Evolutionary conservation across 1,284 basidiomycete species (phyloP), one percentile per base, ranked within the genome.

Genomic region (Kalmanozyma brasiliensis): DNA sequence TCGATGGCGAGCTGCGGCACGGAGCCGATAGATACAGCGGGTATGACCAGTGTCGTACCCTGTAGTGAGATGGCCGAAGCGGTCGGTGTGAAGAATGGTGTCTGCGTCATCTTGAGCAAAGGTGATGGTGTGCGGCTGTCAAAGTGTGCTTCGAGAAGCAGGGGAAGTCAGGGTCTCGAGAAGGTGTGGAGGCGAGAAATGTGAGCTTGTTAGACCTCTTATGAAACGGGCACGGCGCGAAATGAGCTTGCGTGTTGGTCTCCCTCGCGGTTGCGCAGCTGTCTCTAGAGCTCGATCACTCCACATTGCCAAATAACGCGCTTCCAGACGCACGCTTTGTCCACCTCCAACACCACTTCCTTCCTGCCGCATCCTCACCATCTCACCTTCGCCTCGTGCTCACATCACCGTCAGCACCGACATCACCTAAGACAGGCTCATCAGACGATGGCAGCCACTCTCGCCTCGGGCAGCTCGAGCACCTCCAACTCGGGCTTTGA

Each of bases 401-500:
- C 26, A 19, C 6, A 13, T 9, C 32, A n/a, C 6, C n/a, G 14
- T 35, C 17, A 20, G 17, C 37, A 11, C 10, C 14, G 23, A n/a
- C 32, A 36, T 13, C 32, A 26, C 36, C n/a, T n/a, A n/a, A n/a
- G 43, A 16, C 40, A 55, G 32, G 14, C 20, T 43, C 1, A 37
- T 33, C 8, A 23, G 16, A 48, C 34, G 29, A 53, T 53, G 56
- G 42, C 62, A 43, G 49, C 58, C 10, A 35, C 61, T 1, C 13
- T 35, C 30, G 24, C 55, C 17, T 26, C 49, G 1, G 26, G n/a
- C n/a, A 23, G 22, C 47, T 35, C 34, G 13, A 46, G n/a, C n/a
- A n/a, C 49, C 36, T 67, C 64, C 3, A 45, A 9, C 35, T 55
- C 46, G 14, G 90, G 89, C 6, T 91, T 91, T 81, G 88, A 91